These are phyloP conservation scores for Apiospora pterosperma DNA, from an alignment of 2,329 filamentous ascomycete genomes.

Conservation along the genomic window DNA sequence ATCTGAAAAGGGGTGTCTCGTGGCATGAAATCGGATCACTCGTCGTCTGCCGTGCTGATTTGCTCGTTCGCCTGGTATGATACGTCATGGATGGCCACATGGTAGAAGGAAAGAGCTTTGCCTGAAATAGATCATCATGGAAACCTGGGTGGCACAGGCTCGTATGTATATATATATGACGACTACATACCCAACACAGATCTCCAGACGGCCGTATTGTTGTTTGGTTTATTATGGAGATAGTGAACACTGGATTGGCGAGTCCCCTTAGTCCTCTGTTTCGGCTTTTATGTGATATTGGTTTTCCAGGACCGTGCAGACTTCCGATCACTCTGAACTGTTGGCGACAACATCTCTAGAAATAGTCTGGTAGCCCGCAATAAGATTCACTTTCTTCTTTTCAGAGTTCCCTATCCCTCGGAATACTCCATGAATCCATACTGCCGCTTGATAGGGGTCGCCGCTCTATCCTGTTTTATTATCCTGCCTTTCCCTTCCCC, in stretches of 20 bases:
- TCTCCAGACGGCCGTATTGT: neutral
- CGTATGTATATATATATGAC: neutral
- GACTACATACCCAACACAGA: neutral
- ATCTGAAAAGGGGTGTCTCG: constrained; percentile 32
- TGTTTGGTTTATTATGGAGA: neutral
- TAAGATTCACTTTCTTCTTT: too few species aligned
- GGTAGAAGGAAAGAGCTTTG: neutral
- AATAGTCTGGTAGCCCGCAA: too few species aligned
- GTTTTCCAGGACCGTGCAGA: too few species aligned
- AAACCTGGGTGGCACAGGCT: neutral
- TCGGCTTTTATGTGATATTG: neutral
- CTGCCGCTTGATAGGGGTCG: too few species aligned
- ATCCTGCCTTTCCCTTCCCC: too few species aligned
- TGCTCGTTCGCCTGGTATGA: neutral
- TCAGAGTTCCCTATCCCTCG: too few species aligned
- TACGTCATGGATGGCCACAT: neutral
- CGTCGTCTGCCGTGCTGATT: neutral
- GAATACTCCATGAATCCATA: too few species aligned
- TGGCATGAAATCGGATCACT: too few species aligned
- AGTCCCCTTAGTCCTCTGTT: neutral
- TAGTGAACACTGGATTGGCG: neutral
- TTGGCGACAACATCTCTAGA: too few species aligned
- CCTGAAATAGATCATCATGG: neutral
- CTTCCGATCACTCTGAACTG: too few species aligned
- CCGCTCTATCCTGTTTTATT: too few species aligned